Evolutionary conservation across 768 basidiomycete genomes (phyloP).

Genomic region (Boletus rex-veris): DNA sequence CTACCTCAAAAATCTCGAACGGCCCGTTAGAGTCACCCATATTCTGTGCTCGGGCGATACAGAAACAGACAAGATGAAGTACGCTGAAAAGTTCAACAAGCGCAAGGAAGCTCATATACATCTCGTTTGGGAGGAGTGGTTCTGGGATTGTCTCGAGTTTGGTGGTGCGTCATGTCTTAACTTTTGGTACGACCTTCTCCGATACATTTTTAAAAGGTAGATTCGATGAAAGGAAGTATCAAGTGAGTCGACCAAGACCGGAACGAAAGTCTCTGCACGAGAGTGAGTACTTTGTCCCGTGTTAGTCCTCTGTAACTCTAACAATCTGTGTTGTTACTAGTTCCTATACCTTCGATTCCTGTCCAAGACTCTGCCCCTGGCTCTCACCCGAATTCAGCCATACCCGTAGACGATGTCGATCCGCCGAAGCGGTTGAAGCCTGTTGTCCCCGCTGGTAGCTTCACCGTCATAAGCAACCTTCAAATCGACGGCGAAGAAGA

Average conservation of each 20-base stretch:
- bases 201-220: slow-evolving; percentile 39
- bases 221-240: slow-evolving; percentile 62
- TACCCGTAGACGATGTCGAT: slow-evolving; percentile 10
- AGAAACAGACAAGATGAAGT: slow-evolving; percentile 72
- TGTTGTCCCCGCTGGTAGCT: slow-evolving; percentile 10
- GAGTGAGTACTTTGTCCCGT: slow-evolving; percentile 11
- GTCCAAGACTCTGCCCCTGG: slow-evolving; percentile 14
- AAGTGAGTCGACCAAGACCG: slow-evolving; percentile 57
- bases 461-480: slow-evolving; percentile 21
- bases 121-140: slow-evolving; percentile 95
- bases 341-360: slow-evolving; percentile 5
- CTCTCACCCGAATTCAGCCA: slow-evolving; percentile 11
- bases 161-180: slow-evolving; percentile 44
- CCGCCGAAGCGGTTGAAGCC: slow-evolving; percentile 20
- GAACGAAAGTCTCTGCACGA: slow-evolving; percentile 41
- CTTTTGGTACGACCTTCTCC: neutral
- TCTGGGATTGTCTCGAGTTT: slow-evolving; percentile 86
- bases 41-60: slow-evolving; percentile 70
- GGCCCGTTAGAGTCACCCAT: slow-evolving; percentile 80
- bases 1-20: slow-evolving; percentile 73
- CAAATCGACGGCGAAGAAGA: slow-evolving; percentile 38
- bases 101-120: slow-evolving; percentile 69
- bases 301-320: neutral
- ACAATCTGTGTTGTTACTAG: slow-evolving; percentile 6
- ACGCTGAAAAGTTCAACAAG: slow-evolving; percentile 70